Evolutionary conservation across 2,329 filamentous ascomycete species (phyloP).

Genomic region (Sodiomyces alkalinus): DNA sequence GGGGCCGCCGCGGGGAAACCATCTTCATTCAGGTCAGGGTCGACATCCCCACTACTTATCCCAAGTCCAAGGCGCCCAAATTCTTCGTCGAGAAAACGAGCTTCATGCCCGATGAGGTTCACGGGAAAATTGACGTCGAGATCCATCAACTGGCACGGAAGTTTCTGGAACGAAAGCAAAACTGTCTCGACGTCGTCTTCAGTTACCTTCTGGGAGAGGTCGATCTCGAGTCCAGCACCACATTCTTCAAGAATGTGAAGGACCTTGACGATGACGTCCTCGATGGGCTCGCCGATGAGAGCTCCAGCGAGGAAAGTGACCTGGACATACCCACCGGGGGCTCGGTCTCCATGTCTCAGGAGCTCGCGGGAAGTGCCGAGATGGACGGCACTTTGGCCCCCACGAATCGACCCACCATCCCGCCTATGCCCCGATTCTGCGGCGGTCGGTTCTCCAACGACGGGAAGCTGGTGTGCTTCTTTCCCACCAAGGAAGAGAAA

Average conservation of each 20-base stretch:
- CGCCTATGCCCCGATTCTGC: constrained; percentile 41
- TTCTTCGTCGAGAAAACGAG: constrained; percentile 47
- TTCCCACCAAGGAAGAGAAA: constrained; percentile 51
- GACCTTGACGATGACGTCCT: constrained; percentile 45
- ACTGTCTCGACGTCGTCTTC: constrained; percentile 46
- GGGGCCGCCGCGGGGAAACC: constrained; percentile 38
- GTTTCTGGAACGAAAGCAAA: constrained; percentile 41
- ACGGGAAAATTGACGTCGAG: constrained; percentile 37
- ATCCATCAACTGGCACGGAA: constrained; percentile 39
- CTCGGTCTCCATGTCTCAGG: constrained; percentile 46
- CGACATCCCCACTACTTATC: constrained; percentile 43
- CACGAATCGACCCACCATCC: constrained; percentile 34
- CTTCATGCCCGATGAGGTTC: constrained; percentile 41
- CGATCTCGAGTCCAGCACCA: constrained; percentile 43
- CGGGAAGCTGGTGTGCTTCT: constrained; percentile 51
- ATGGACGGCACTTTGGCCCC: constrained; percentile 37
- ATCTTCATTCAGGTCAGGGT: constrained; percentile 50
- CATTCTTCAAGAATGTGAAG: constrained; percentile 47
- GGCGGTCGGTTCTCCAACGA: constrained; percentile 47
- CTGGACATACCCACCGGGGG: constrained; percentile 34
- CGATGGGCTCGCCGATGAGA: constrained; percentile 51
- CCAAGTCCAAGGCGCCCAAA: constrained; percentile 38
- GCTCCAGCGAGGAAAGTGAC: constrained; percentile 74
- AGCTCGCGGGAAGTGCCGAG: constrained; percentile 38
- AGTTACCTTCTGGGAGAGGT: constrained; percentile 49